These are phyloP conservation scores for Chenopodium berlandieri DNA, from an alignment of 148 eudicot genomes.

Conservation along the genomic window DNA sequence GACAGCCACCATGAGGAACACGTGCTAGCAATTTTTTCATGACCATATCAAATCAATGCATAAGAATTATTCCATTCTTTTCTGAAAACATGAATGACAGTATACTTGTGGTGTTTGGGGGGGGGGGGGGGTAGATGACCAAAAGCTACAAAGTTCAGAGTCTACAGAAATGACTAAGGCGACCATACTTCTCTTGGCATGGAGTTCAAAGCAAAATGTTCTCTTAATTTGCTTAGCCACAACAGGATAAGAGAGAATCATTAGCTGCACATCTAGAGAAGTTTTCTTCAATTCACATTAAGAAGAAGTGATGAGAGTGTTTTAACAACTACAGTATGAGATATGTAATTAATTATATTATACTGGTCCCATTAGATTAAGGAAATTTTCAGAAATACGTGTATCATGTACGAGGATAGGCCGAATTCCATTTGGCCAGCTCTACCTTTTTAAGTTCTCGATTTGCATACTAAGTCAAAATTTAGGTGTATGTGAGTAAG, in stretches of 20 bases:
- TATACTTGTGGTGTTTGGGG: no score
- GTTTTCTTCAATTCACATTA: neutral
- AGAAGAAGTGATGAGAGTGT: neutral
- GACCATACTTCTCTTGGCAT: neutral
- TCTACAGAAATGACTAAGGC: neutral
- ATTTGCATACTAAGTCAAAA: no score
- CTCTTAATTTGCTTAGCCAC: neutral
- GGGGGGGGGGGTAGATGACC: neutral
- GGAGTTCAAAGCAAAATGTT: neutral
- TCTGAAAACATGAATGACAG: no score
- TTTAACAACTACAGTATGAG: neutral
- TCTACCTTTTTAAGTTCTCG: no score
- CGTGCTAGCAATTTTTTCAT: neutral
- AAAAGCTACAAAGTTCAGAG: neutral
- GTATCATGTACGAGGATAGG: no score
- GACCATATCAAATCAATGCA: neutral
- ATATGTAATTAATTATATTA: no score
- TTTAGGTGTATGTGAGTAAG: no score
- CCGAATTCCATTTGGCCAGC: no score
- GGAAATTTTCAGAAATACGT: no score
- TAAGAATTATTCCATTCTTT: neutral
- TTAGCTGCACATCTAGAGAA: neutral
- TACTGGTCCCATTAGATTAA: no score
- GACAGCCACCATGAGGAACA: constrained; percentile 7
- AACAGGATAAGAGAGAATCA: neutral